phyloP scores from a whole-genome alignment of 768 basidiomycete species.

The Trametopsis cervina region DNA sequence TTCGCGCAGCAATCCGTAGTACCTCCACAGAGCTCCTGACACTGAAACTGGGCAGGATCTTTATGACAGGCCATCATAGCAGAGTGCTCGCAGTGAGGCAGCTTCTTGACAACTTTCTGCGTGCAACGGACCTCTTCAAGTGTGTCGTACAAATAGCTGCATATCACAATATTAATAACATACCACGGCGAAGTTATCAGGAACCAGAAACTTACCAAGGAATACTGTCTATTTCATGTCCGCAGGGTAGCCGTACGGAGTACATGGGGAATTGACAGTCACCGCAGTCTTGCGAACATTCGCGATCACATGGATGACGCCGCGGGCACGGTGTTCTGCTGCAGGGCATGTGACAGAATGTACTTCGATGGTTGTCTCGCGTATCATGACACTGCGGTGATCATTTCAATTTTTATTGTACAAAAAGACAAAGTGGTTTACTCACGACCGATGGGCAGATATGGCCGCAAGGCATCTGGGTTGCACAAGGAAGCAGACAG shows the following conservation, averaged over 20 bases:
- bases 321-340: slow-evolving; percentile 48
- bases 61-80: slow-evolving; percentile 39
- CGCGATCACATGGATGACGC: slow-evolving; percentile 49
- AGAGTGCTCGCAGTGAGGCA: slow-evolving; percentile 49
- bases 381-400: slow-evolving; percentile 41
- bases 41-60: slow-evolving; percentile 33
- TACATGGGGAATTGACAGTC: slow-evolving; percentile 41
- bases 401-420: neutral
- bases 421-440: neutral
- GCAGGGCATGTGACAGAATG: slow-evolving; percentile 37
- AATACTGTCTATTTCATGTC: slow-evolving; percentile 38
- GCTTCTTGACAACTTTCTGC: slow-evolving; percentile 33
- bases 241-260: slow-evolving; percentile 49
- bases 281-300: slow-evolving; percentile 48
- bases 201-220: slow-evolving; percentile 36
- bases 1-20: slow-evolving; percentile 48
- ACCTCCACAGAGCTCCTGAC: slow-evolving; percentile 35
- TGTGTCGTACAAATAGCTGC: slow-evolving; percentile 38
- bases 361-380: slow-evolving; percentile 49
- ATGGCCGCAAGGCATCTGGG: slow-evolving; percentile 54
- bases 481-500: slow-evolving; percentile 51
- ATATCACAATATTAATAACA: no score
- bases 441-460: slow-evolving; percentile 53
- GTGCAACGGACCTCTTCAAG: slow-evolving; percentile 39
- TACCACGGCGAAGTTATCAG: neutral